Base-by-base conservation (phyloP, 345 rosid genomes). In the Anastatica hierochuntica region DNA sequence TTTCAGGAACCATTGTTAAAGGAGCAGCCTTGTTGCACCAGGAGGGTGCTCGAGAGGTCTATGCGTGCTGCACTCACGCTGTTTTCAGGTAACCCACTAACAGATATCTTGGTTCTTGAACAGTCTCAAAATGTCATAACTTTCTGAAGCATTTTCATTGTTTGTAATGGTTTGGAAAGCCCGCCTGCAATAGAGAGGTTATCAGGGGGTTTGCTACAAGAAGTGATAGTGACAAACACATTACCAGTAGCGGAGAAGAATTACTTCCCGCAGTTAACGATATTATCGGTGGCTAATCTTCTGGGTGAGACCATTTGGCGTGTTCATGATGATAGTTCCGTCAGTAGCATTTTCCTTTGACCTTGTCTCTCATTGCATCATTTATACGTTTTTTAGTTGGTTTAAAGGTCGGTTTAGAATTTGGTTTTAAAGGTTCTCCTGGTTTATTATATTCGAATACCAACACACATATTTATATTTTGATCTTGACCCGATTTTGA, bases 21-120 rank as follows among this genome's bases (percentile, higher is more conserved):
- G 95, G 96, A 54, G 98, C 98, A 39, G 96, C 84, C 53, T 81
- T 88, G 24, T 71, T 92, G 54, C 98, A 88, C 64, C 86, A 92
- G 62, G 98, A 88, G 41, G 98, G 98, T 35, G 98, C 98, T 8
- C 78, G 90, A 47, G 98, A 92, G 76, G 98, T 92, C 49, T 92
- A 88, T 43, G 96, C 98, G 38, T 92, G 98, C 76, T 76, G 79
- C 62, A 92, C 94, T 0, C 98, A 92, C 67, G 95, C 98, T 6
- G 96, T 92, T 73, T 92, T 92, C 76, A 92, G 96, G 98, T 92
- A 68, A 40, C 13, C 2, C 24, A 30, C 15, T 8, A 8, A 19
- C 19, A 43, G 18, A 3, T n/a, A 30, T 6, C 24, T 6, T 8
- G 7, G 3, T 30, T n/a, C 15, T 13, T 14, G 11, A 18, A 21